Base-by-base conservation (phyloP, 129 eudicot species). In the Gnaphalium uliginosum region DNA sequence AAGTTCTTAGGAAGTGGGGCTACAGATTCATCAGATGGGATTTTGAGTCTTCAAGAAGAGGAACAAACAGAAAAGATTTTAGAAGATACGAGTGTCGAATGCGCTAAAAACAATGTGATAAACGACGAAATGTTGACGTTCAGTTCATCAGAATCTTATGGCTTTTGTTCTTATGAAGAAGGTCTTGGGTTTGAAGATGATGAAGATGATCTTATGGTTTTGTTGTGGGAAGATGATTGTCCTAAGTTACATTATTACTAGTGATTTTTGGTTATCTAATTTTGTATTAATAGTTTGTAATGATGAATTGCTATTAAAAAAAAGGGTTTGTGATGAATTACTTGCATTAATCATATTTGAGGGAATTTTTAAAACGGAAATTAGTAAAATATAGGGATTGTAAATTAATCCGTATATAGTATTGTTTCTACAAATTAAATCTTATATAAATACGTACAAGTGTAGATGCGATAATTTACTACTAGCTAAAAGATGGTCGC, bases 181-280 rank as follows among this genome's bases (percentile, higher is more conserved):
- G n/a, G 4, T 41, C 29, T 46, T 39, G 63, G 71, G 62, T 76
- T 17, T 60, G 71, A 32, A 51, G 68, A 74, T 46, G 71, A 60
- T 26, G 82, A 66, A 62, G 77, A 78, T 60, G 79, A 74, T 5
- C 53, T 51, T 72, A 23, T 69, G 73, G 21, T 62, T 62, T 75
- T 68, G 73, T 53, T 51, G 18, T 81, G 81, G 85, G 85, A 54
- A 11, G 74, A 56, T 39, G 57, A 46, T 22, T 41, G 30, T 63
- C 67, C n/a, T n/a, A 46, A 65, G 9, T 18, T 4, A 15, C 19
- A 60, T 66, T 7, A 25, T 4, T 26, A 2, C 32, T 59, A 63
- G 60, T 13, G 27, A 26, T 19, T 53, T 71, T 26, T 32, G 13
- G 41, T 26, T 50, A 4, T 14, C 24, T 4, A 18, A 25, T 13